Evolutionary conservation across 2,329 filamentous ascomycete species (phyloP), one percentile per base, ranked within the genome.

Genomic region (Xylariomycetidae sp.): DNA sequence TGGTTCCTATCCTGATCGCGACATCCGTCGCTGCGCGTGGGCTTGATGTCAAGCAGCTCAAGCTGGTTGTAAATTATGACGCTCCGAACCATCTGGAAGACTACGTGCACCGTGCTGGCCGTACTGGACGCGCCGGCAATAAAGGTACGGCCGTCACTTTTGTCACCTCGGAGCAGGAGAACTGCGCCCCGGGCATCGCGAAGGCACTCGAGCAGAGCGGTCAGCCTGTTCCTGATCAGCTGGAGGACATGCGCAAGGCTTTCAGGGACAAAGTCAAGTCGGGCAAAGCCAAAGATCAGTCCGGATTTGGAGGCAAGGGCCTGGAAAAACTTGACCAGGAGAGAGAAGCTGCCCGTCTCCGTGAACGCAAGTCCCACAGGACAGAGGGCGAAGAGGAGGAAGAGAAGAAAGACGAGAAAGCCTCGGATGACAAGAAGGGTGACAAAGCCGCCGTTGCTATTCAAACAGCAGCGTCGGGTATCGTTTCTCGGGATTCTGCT

Each of bases 1-100:
- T 90, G 26, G 77, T 93, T 29, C 89, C 89, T 0, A 83, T 98
- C 36, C 70, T 98, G 54, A 83, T 96, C 52, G 92, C 92, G 9
- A 98, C 92, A 0, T 95, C 90, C 9, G 87, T 98, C 38, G 92
- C 92, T 24, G 92, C 92, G 31, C 85, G 92, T 59, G 92, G 92
- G 40, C 69, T 98, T 25, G 92, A 98, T 57, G 90, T 98, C 27
- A 95, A 95, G 62, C 87, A 94, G 57, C 71, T 98, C 20, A 95
- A 93, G 59, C 73, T 96, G 19, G 92, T 98, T 34, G 81, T 98
- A 63, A 96, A 96, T 61, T 95, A 87, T 56, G 89, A 95, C 54
- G 85, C 83, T 1, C 90, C 89, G 1, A 94, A 94, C 51, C 89
- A 96, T 62, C 63, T 95, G 41, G 92, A 98, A 61, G 92, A 96